Percentiles rank a stretch among this genome's conserved stretches.
phyloP scores from a whole-genome alignment of 768 basidiomycete species.

The Leucocoprinus sp. region DNA sequence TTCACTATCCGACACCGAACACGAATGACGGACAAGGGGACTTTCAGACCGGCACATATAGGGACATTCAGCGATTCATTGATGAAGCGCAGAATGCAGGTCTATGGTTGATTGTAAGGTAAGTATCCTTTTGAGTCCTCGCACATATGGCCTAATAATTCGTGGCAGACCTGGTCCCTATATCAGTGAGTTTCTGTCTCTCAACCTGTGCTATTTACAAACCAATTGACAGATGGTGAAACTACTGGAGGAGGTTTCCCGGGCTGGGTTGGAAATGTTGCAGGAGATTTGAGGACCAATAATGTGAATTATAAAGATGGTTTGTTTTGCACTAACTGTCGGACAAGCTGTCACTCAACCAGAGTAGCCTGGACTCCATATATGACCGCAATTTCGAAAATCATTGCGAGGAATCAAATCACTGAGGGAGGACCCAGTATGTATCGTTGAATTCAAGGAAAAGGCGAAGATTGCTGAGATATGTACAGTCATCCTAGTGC shows the following conservation, averaged over 20 bases:
- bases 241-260: slow-evolving; percentile 52
- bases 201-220: background rate
- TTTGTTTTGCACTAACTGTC: slow-evolving; percentile 10
- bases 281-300: slow-evolving; percentile 40
- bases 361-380: slow-evolving; percentile 46
- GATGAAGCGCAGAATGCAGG: slow-evolving; percentile 44
- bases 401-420: slow-evolving; percentile 48
- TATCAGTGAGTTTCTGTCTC: slow-evolving; percentile 28
- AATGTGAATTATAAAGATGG: slow-evolving; percentile 40
- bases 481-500: slow-evolving; percentile 34
- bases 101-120: slow-evolving; percentile 50
- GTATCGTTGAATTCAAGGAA: slow-evolving; percentile 9
- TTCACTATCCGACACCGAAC: slow-evolving; percentile 39
- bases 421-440: slow-evolving; percentile 51
- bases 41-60: slow-evolving; percentile 39
- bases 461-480: background rate
- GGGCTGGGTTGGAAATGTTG: slow-evolving; percentile 50
- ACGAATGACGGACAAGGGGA: slow-evolving; percentile 38
- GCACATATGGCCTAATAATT: background rate
- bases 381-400: slow-evolving; percentile 38
- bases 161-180: slow-evolving; percentile 40
- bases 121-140: background rate
- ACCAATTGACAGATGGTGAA: slow-evolving; percentile 28
- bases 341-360: background rate
- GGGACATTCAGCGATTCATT: slow-evolving; percentile 45